Conservation (phyloP, 2,329 filamentous ascomycete genomes). For the Paecilomyces variotii region DNA sequence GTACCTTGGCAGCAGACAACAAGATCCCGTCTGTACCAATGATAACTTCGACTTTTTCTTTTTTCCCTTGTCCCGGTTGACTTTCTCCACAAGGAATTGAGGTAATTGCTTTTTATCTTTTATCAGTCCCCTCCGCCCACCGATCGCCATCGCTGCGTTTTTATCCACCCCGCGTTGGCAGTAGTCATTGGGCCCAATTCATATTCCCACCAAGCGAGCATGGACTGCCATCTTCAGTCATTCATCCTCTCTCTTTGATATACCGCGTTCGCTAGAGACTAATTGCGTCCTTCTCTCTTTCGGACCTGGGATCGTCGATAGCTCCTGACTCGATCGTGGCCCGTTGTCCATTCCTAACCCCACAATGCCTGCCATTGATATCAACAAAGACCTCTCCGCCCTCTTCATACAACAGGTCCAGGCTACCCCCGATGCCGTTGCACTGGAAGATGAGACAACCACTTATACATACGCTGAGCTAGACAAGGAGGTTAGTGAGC, state of each 20-base stretch:
- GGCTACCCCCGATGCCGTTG: slow-evolving; percentile 60
- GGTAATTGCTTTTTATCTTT: background rate
- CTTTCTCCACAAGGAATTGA: background rate
- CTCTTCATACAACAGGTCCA: slow-evolving; percentile 63
- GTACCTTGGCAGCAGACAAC: background rate
- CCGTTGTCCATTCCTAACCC: background rate
- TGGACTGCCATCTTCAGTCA: background rate
- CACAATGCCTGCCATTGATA: slow-evolving; percentile 61
- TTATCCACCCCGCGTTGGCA: background rate
- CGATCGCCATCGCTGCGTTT: background rate
- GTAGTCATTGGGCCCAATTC: background rate
- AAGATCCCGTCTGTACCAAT: background rate
- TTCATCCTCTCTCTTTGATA: background rate
- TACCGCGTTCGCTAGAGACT: background rate
- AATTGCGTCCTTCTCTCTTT: background rate
- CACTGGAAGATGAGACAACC: slow-evolving; percentile 61
- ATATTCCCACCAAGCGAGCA: too few relatives aligned
- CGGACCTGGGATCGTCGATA: background rate
- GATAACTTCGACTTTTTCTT: background rate
- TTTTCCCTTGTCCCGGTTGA: background rate
- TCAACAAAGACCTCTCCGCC: slow-evolving; percentile 61
- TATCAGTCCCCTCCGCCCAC: background rate
- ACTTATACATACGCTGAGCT: slow-evolving; percentile 67
- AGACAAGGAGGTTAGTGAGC: slow-evolving; percentile 56
- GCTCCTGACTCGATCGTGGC: background rate